These are phyloP conservation scores for Microstroma glucosiphilum DNA, from an alignment of 1,284 basidiomycete species.

Conservation along the genomic window DNA sequence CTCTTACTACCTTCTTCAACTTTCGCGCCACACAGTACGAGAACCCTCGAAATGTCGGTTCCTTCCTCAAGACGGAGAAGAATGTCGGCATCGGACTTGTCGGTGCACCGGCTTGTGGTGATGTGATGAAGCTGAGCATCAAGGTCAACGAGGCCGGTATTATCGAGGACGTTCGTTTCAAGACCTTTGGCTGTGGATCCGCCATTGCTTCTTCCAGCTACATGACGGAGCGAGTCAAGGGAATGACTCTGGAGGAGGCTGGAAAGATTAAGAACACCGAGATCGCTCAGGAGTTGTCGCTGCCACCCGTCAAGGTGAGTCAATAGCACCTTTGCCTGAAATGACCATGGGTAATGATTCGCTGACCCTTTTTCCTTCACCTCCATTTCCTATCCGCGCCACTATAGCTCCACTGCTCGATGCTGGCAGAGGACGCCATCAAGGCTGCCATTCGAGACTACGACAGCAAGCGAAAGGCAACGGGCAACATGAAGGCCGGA, in stretches of 20 bases:
- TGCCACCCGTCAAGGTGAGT: slow-evolving; percentile 80
- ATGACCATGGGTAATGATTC: neutral
- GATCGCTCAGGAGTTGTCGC: slow-evolving; percentile 77
- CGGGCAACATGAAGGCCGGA: slow-evolving; percentile 52
- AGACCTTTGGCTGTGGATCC: slow-evolving; percentile 65
- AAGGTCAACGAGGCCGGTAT: slow-evolving; percentile 86
- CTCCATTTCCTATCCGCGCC: neutral
- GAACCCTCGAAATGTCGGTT: slow-evolving; percentile 70
- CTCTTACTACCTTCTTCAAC: neutral
- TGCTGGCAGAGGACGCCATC: slow-evolving; percentile 98
- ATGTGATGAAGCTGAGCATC: slow-evolving; percentile 99
- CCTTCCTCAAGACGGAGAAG: slow-evolving; percentile 79
- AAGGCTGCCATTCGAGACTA: slow-evolving; percentile 53
- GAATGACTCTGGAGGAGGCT: slow-evolving; percentile 85
- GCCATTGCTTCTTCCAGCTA: slow-evolving; percentile 76
- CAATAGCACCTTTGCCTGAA: neutral
- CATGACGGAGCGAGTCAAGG: slow-evolving; percentile 88
- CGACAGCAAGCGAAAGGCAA: slow-evolving; percentile 28
- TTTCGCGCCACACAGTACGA: slow-evolving; percentile 31
- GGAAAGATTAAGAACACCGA: slow-evolving; percentile 98
- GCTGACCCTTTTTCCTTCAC: neutral
- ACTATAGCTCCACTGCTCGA: slow-evolving; percentile 57
- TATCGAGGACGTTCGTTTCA: slow-evolving; percentile 98
- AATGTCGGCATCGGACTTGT: slow-evolving; percentile 97
- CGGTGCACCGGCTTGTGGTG: slow-evolving; percentile 87